Percentiles rank a stretch among this genome's conserved stretches.
These are phyloP conservation scores for Chlorophyllum brunneum DNA, from an alignment of 768 basidiomycete genomes.

Conservation along the genomic window DNA sequence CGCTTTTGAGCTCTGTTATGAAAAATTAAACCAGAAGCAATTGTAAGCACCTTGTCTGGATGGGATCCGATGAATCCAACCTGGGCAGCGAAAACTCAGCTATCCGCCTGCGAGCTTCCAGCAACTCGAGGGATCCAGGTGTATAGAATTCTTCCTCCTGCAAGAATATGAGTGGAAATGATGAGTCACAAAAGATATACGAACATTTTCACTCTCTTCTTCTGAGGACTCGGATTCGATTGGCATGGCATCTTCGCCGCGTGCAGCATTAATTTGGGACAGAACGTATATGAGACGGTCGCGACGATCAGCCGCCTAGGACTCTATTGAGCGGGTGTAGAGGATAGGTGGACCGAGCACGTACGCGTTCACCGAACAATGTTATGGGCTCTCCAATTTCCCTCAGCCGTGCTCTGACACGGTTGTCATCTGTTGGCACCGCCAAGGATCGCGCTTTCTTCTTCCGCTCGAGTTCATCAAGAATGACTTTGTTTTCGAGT, in stretches of 20 bases:
- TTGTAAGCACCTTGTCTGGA: constrained; percentile 79
- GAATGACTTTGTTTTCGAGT: constrained; percentile 79
- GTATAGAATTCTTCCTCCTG: constrained; percentile 97
- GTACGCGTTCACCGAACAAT: constrained; percentile 93
- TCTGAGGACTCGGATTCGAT: constrained; percentile 71
- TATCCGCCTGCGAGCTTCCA: constrained; percentile 56
- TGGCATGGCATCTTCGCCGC: constrained; percentile 76
- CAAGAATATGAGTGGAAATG: not conserved
- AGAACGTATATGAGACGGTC: constrained; percentile 94
- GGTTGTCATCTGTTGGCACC: constrained; percentile 94
- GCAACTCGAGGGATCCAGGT: constrained; percentile 79
- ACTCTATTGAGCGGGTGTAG: constrained; percentile 14
- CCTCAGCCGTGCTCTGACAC: constrained; percentile 83
- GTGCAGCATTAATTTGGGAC: constrained; percentile 87
- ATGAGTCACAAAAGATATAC: not conserved
- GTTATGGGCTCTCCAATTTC: constrained; percentile 98
- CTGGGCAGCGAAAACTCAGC: constrained; percentile 95
- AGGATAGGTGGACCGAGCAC: constrained; percentile 28
- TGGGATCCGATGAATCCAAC: constrained; percentile 67
- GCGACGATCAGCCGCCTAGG: constrained; percentile 89
- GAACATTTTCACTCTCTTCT: constrained; percentile 56
- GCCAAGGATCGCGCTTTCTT: constrained; percentile 92
- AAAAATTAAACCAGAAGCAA: constrained; percentile 32
- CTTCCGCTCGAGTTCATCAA: constrained; percentile 97
- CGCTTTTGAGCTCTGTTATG: constrained; percentile 90